Conservation (phyloP, 495 filamentous ascomycete species). For the Peziza echinospora region DNA sequence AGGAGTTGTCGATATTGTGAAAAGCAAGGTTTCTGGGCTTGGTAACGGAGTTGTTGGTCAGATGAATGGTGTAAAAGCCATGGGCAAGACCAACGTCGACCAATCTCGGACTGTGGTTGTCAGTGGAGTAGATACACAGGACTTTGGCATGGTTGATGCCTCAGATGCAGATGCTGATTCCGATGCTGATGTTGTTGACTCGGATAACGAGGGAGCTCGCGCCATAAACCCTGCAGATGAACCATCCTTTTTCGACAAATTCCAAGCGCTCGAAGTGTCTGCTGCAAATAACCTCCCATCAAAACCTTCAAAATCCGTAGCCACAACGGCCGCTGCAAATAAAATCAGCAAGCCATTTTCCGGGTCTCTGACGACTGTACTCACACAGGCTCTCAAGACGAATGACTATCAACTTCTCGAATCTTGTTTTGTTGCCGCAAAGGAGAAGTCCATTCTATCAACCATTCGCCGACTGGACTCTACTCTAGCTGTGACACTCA, state of each 20-base stretch:
- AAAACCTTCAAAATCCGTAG: constrained; percentile 24
- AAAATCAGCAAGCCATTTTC: constrained; percentile 33
- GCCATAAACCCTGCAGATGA: constrained; percentile 27
- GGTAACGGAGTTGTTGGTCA: constrained; percentile 22
- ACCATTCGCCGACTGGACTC: constrained; percentile 84
- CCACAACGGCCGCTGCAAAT: constrained; percentile 20
- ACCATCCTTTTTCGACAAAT: constrained; percentile 73
- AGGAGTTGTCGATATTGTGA: constrained; percentile 27
- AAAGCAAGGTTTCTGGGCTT: constrained; percentile 25
- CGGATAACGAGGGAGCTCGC: constrained; percentile 17
- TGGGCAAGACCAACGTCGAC: constrained; percentile 42
- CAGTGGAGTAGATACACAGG: constrained; percentile 20
- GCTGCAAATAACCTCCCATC: constrained; percentile 51
- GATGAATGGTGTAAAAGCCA: constrained; percentile 38
- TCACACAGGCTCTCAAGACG: constrained; percentile 78
- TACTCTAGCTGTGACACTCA: constrained; percentile 48
- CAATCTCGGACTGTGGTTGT: constrained; percentile 49
- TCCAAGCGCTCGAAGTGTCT: constrained; percentile 39
- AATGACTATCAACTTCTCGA: constrained; percentile 76
- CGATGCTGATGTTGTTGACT: constrained; percentile 23
- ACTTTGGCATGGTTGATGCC: constrained; percentile 30
- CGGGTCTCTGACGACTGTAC: constrained; percentile 66
- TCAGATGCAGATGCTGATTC: constrained; percentile 25
- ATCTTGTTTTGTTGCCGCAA: constrained; percentile 63
- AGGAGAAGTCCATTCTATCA: constrained; percentile 50